Evolutionary conservation across 306 rosid species (phyloP), one percentile per base, ranked within the genome.

Genomic region (Fragaria iinumae): DNA sequence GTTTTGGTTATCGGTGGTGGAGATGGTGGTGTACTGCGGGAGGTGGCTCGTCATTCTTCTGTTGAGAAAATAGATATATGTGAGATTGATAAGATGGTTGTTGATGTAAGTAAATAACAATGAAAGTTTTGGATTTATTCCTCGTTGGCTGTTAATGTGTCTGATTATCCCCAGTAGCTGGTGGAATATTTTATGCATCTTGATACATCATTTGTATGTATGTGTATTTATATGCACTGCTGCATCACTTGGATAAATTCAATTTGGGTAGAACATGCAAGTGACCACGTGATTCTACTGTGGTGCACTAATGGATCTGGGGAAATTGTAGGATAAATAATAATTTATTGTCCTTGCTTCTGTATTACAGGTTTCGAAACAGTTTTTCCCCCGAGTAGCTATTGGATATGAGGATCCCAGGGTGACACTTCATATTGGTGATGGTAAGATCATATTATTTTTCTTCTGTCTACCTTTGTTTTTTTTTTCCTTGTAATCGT

Each of bases 1-100:
- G 94, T 96, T 87, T 86, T 96, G 91, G 98, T 96, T 79, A 96
- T 96, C 60, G 99, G 99, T 59, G 99, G 99, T 74, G 99, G 99
- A 76, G 99, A 96, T 76, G 98, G 99, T 69, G 99, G 99, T n/a
- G 99, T 96, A 56, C 49, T 96, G 71, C 89, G 99, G 78, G 99
- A 96, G 90, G 96, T 96, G 65, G 72, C 99, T 83, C 98, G 99
- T 20, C 92, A 96, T 86, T 74, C 91, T 49, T 92, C 98, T 14
- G 80, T 92, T 36, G 97, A 88, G 85, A 83, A 86, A 84, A 89
- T 96, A 53, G 99, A 92, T 83, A 92, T 96, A 44, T 96, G 99
- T 6, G 99, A 96, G 86, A 96, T 96, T 77, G 99, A 96, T 87
- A 91, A 96, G 88, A 92, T 96, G 98, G 99, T 96, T 59, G 87